Evolutionary conservation across 768 basidiomycete species (phyloP).

Genomic region (Tulasnella sp.): DNA sequence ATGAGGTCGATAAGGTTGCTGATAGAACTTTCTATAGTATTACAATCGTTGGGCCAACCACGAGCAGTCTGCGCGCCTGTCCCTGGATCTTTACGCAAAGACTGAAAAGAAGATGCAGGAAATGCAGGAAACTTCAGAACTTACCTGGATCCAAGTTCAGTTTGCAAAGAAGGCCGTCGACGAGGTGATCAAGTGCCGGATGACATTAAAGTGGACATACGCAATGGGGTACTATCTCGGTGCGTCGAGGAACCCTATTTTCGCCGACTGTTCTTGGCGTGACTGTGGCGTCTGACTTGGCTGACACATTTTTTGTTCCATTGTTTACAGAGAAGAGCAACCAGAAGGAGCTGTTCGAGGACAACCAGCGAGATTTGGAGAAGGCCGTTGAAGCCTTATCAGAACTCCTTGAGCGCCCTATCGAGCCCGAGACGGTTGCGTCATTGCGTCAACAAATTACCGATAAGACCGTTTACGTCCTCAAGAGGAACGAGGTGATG

Average conservation of each 20-base stretch:
- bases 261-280: neutral
- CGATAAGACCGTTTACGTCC: constrained; percentile 96
- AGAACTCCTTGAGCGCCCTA: constrained; percentile 83
- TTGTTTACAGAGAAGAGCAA: constrained; percentile 51
- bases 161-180: constrained; percentile 99
- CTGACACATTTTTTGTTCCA: neutral
- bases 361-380: constrained; percentile 94
- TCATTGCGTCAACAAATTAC: constrained; percentile 84
- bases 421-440: constrained; percentile 77
- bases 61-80: constrained; percentile 97
- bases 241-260: neutral
- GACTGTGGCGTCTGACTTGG: neutral
- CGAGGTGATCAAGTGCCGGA: constrained; percentile 78
- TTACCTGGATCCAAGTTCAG: constrained; percentile 98
- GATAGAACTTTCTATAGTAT: constrained; percentile 52
- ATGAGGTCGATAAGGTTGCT: constrained; percentile 3
- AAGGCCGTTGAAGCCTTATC: constrained; percentile 91
- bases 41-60: constrained; percentile 99
- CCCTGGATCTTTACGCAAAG: constrained; percentile 82
- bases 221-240: constrained; percentile 96
- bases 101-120: constrained; percentile 99
- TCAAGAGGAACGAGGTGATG: constrained; percentile 92
- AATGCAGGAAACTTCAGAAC: constrained; percentile 84
- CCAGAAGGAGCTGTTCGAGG: constrained; percentile 91
- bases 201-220: constrained; percentile 98